phyloP scores from a whole-genome alignment of 352 stramenopile genomes.

The Pythium phragmitis region DNA sequence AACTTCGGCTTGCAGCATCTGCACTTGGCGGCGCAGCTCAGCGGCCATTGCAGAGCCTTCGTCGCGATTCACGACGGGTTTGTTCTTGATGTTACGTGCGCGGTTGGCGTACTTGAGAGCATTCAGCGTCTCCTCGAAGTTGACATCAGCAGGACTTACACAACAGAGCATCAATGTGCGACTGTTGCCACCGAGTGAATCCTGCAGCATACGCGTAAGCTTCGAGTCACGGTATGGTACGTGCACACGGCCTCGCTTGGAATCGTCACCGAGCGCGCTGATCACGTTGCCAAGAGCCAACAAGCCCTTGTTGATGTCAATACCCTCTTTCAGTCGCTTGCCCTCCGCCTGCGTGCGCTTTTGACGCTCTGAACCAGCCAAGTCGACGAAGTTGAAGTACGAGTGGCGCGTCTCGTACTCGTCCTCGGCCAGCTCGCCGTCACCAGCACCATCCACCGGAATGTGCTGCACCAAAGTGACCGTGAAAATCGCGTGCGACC shows the following conservation, averaged over 20 bases:
- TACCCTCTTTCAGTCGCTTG: slow-evolving; percentile 93
- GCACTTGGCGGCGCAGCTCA: slow-evolving; percentile 74
- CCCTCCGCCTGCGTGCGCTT: slow-evolving; percentile 95
- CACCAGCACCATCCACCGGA: slow-evolving; percentile 43
- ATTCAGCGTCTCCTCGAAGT: slow-evolving; percentile 92
- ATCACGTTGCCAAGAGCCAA: slow-evolving; percentile 98
- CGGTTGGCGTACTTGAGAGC: slow-evolving; percentile 92
- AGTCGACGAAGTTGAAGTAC: slow-evolving; percentile 93
- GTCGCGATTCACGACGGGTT: slow-evolving; percentile 84
- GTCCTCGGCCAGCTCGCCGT: slow-evolving; percentile 43
- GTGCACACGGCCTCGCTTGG: slow-evolving; percentile 89
- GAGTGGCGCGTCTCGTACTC: slow-evolving; percentile 81
- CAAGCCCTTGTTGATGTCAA: slow-evolving; percentile 98
- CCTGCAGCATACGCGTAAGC: slow-evolving; percentile 93
- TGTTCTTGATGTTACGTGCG: slow-evolving; percentile 90
- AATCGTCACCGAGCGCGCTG: slow-evolving; percentile 92
- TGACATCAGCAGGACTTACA: slow-evolving; percentile 89
- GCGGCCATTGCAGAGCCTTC: slow-evolving; percentile 69
- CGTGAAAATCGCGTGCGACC: slow-evolving; percentile 92
- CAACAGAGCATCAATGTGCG: slow-evolving; percentile 92
- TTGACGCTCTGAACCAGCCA: slow-evolving; percentile 91
- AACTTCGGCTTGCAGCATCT: slow-evolving; percentile 81
- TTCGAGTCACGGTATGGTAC: slow-evolving; percentile 95
- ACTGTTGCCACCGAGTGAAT: slow-evolving; percentile 91
- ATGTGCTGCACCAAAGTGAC: slow-evolving; percentile 82